Percentiles rank a stretch among this genome's conserved stretches.
Conservation (phyloP, 768 basidiomycete genomes). For the Leccinum ochraceum region DNA sequence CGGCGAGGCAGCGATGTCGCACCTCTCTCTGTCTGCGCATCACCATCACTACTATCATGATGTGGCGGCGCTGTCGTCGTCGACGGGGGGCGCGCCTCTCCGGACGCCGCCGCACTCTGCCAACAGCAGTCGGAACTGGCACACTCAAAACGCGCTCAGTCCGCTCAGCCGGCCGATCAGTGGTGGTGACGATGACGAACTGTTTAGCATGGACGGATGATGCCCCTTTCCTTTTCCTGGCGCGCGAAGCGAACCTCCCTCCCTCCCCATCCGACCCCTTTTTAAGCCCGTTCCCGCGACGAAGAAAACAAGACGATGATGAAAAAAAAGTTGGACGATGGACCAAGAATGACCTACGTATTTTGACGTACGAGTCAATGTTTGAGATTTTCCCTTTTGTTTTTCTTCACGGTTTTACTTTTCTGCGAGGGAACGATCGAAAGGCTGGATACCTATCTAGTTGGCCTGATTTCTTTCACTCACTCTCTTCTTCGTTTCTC, state of each 20-base stretch:
- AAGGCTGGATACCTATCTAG: constrained; percentile 34
- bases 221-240: background rate
- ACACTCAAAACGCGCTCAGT: constrained; percentile 45
- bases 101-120: constrained; percentile 29
- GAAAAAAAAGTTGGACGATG: constrained; percentile 14
- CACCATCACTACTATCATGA: constrained; percentile 30
- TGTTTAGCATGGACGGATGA: constrained; percentile 70
- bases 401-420: background rate
- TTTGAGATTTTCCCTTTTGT: background rate
- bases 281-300: background rate
- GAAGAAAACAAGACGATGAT: background rate
- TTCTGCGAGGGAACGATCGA: constrained; percentile 26
- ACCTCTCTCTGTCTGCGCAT: constrained; percentile 28
- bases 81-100: constrained; percentile 17
- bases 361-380: constrained; percentile 29
- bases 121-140: constrained; percentile 35
- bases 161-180: constrained; percentile 63
- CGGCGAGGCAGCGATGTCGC: constrained; percentile 22
- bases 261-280: too few species aligned
- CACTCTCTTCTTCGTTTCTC: too few species aligned
- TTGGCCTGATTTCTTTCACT: too few species aligned
- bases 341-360: constrained; percentile 22
- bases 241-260: too few species aligned
- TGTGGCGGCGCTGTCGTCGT: background rate
- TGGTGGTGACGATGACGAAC: constrained; percentile 54